Percentiles rank a stretch among this genome's conserved stretches.
phyloP scores from a whole-genome alignment of 139 green algal species.

The Ettlia oleoabundans region DNA sequence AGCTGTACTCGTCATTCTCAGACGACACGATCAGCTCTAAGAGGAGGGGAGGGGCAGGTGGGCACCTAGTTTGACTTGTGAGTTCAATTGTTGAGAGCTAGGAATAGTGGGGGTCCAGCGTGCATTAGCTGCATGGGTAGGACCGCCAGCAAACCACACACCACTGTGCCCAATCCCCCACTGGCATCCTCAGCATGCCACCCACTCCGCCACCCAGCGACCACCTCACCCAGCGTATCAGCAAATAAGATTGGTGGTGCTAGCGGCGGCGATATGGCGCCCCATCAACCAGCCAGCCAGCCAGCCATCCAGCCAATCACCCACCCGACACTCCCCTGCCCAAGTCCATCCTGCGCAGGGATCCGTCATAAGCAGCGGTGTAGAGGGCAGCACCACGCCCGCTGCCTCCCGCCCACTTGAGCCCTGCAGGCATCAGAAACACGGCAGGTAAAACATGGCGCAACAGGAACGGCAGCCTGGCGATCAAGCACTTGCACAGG shows the following conservation, averaged over 20 bases:
- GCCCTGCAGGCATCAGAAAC: background rate
- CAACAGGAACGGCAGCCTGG: background rate
- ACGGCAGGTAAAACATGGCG: background rate
- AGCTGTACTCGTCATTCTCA: conserved; percentile 58
- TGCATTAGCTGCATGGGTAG: too few relatives aligned
- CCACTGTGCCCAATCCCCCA: too few relatives aligned
- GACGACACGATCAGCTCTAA: conserved; percentile 34
- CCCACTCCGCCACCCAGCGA: too few relatives aligned
- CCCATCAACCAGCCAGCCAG: background rate
- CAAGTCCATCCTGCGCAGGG: conserved; percentile 65
- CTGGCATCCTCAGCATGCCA: too few relatives aligned
- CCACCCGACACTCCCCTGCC: conserved; percentile 15
- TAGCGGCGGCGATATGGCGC: background rate
- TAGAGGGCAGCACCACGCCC: conserved; percentile 48
- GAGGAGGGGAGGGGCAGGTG: background rate
- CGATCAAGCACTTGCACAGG: background rate
- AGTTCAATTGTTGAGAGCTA: too few relatives aligned
- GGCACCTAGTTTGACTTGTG: background rate
- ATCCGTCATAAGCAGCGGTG: conserved; percentile 74
- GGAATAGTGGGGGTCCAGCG: too few relatives aligned
- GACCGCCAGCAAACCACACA: too few relatives aligned
- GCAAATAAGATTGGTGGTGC: too few relatives aligned
- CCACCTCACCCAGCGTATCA: too few relatives aligned
- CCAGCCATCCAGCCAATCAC: background rate
- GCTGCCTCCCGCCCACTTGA: conserved; percentile 32